Conservation (phyloP, 495 filamentous ascomycete genomes). For the Diplogelasinospora grovesii region DNA sequence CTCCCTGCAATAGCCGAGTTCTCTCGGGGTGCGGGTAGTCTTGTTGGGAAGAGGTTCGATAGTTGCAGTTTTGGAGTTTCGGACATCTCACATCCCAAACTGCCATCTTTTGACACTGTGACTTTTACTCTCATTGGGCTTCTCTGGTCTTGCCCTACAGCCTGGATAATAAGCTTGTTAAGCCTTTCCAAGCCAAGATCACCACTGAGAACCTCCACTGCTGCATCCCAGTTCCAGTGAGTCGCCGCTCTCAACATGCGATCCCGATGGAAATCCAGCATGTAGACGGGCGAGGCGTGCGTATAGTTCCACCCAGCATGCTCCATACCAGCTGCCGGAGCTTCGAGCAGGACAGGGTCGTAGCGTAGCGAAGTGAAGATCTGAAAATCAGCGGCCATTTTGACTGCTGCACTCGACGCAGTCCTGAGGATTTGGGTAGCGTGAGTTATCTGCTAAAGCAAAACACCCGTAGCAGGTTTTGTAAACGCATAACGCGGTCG, state of each 20-base stretch:
- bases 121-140: slow-evolving; percentile 45
- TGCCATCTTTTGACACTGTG: slow-evolving; percentile 44
- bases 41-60: slow-evolving; percentile 47
- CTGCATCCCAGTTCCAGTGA: slow-evolving; percentile 57
- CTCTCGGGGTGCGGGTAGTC: slow-evolving; percentile 25
- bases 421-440: neutral
- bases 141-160: slow-evolving; percentile 13
- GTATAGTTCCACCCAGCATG: slow-evolving; percentile 36
- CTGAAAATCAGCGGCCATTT: slow-evolving; percentile 37
- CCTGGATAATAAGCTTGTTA: slow-evolving; percentile 11
- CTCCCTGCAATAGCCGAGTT: neutral
- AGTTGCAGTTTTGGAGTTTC: slow-evolving; percentile 44
- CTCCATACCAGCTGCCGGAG: slow-evolving; percentile 24
- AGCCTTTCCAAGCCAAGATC: slow-evolving; percentile 33
- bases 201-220: slow-evolving; percentile 36
- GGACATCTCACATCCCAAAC: slow-evolving; percentile 41
- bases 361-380: slow-evolving; percentile 73
- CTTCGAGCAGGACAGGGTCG: slow-evolving; percentile 54
- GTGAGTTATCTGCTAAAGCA: neutral
- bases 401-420: slow-evolving; percentile 1
- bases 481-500: no score
- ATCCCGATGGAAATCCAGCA: slow-evolving; percentile 74
- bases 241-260: slow-evolving; percentile 66
- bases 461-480: no score
- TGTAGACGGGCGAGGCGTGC: slow-evolving; percentile 65